A percentile compares a stretch with the other conserved stretches of the same genome.
phyloP scores from a whole-genome alignment of 306 rosid species.

The Castanea sativa region DNA sequence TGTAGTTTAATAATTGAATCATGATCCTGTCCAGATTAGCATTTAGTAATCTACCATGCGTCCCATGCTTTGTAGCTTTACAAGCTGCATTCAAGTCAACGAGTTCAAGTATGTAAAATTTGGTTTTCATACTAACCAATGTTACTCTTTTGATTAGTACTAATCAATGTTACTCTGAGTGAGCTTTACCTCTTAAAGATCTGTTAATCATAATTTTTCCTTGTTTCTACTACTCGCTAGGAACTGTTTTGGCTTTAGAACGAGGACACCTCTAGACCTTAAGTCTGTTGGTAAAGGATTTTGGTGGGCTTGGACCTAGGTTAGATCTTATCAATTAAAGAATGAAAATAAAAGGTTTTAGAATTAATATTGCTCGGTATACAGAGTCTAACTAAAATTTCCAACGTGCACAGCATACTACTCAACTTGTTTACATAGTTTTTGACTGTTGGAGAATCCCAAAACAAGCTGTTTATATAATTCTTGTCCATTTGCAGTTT shows the following conservation, averaged over 20 bases:
- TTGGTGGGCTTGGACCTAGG: not conserved
- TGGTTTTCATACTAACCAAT: not conserved
- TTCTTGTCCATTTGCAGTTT: not conserved
- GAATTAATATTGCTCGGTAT: not conserved
- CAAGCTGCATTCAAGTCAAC: not conserved
- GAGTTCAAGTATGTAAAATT: not conserved
- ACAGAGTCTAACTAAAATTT: not conserved
- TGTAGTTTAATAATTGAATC: not conserved
- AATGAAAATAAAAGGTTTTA: not conserved
- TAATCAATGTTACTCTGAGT: not conserved
- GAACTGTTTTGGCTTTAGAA: not conserved
- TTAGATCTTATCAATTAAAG: not conserved
- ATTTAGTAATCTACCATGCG: not conserved
- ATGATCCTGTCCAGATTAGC: not conserved
- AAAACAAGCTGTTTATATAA: not conserved
- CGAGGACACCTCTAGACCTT: not conserved
- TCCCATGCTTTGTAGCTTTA: not conserved
- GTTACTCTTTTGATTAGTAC: not conserved
- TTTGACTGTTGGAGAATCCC: not conserved
- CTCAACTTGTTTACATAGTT: not conserved
- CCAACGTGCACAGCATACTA: not conserved
- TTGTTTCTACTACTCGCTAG: not conserved
- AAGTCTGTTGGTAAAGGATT: not conserved
- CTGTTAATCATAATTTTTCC: not conserved
- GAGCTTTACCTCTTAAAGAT: not conserved